phyloP scores from a whole-genome alignment of 345 rosid species.

The Lepidium aucheri region DNA sequence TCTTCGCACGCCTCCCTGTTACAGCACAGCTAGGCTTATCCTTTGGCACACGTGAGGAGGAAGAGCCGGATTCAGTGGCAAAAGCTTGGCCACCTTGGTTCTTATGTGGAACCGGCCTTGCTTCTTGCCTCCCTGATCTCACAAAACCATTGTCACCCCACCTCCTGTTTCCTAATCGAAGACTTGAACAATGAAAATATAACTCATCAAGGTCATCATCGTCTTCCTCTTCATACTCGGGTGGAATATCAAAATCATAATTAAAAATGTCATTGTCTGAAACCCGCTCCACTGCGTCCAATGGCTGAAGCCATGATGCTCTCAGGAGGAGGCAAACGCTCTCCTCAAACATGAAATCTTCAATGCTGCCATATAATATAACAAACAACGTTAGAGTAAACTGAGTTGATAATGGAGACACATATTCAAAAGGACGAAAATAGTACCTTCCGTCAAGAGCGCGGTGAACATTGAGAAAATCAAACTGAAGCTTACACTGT shows the following conservation, averaged over 20 bases:
- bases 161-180: slow-evolving; percentile 73
- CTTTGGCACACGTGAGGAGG: slow-evolving; percentile 40
- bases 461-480: slow-evolving; percentile 76
- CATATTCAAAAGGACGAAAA: background rate
- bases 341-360: slow-evolving; percentile 92
- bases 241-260: slow-evolving; percentile 39
- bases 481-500: slow-evolving; percentile 88
- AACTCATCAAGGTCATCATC: slow-evolving; percentile 66
- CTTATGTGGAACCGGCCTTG: slow-evolving; percentile 46
- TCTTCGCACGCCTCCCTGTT: slow-evolving; percentile 81
- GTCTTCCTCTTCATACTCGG: slow-evolving; percentile 36
- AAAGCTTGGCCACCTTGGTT: slow-evolving; percentile 29
- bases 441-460: slow-evolving; percentile 77
- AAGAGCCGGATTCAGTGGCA: slow-evolving; percentile 40
- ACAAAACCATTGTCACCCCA: slow-evolving; percentile 97
- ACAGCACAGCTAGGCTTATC: slow-evolving; percentile 41
- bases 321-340: slow-evolving; percentile 86
- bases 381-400: background rate
- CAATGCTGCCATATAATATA: slow-evolving; percentile 37
- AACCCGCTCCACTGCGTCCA: slow-evolving; percentile 41
- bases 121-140: slow-evolving; percentile 80
- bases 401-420: background rate
- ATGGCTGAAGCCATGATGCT: slow-evolving; percentile 75
- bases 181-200: slow-evolving; percentile 38
- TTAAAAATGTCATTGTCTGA: slow-evolving; percentile 31